Base-by-base conservation (phyloP, 495 filamentous ascomycete species). In the Aspergillus haitiensis region DNA sequence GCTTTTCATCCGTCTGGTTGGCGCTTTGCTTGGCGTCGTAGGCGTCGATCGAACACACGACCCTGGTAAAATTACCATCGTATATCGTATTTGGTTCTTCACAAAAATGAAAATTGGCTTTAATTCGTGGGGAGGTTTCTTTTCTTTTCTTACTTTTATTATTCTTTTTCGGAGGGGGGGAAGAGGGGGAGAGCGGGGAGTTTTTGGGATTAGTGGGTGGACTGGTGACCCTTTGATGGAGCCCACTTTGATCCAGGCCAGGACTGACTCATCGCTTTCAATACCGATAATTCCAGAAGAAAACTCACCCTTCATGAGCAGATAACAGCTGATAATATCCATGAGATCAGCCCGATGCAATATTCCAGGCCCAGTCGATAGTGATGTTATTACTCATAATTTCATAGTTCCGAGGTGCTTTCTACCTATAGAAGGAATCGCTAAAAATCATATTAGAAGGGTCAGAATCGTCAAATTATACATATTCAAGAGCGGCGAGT, bases 401-500 rank as follows among this genome's bases (percentile, higher is more conserved):
- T 27, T 27, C 3, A 27, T 27, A 27, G 21, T 27, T 27, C 21
- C 21, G 21, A 27, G 21, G 21, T 40, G 37, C 37, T n/a, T n/a
- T 4, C 37, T 40, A 11, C n/a, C 37, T 40, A 11, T 2, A 40
- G 37, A 40, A 4, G 10, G 37, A 40, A 40, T n/a, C 21, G 21
- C 21, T 27, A 27, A 1, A 1, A 27, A 27, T 27, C 21, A 27
- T 27, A 27, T 1, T 27, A 27, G 21, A n/a, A 18, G 13, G 18
- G 16, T 47, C 13, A 47, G 18, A 3, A 55, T 64, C 55, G 48
- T 50, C 57, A 56, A 50, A 60, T 60, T 57, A 56, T 62, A 69
- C 63, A 67, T 64, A 67, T 66, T 61, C 68, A 73, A 54, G 75
- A 78, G 75, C 67, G 75, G 75, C 67, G 75, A 78, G 74, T 68